These are phyloP conservation scores for Lactifluus pinguis DNA, from an alignment of 768 basidiomycete genomes.

Conservation along the genomic window DNA sequence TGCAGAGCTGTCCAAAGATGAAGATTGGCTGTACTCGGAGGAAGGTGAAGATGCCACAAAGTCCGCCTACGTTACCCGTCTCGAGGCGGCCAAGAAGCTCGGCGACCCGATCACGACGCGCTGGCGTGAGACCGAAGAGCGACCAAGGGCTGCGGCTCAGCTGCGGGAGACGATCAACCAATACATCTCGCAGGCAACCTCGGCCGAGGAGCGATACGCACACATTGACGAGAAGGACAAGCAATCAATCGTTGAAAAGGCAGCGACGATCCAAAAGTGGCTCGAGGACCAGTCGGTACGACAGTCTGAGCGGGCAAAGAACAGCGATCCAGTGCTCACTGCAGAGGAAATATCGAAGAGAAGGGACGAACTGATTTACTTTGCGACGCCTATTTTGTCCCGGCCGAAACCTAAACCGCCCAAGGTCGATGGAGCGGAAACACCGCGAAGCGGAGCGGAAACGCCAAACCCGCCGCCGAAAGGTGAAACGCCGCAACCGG, in stretches of 20 bases:
- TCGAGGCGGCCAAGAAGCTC: slow-evolving; percentile 75
- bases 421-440: slow-evolving; percentile 58
- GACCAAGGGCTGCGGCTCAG: slow-evolving; percentile 58
- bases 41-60: slow-evolving; percentile 95
- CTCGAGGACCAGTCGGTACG: slow-evolving; percentile 83
- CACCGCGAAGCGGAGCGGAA: slow-evolving; percentile 58
- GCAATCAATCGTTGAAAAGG: slow-evolving; percentile 79
- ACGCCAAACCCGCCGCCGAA: slow-evolving; percentile 39
- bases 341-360: slow-evolving; percentile 81
- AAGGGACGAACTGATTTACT: slow-evolving; percentile 87
- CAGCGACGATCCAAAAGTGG: slow-evolving; percentile 89
- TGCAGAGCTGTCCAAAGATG: slow-evolving; percentile 60
- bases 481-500: slow-evolving; percentile 26
- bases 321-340: slow-evolving; percentile 76
- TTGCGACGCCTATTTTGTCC: slow-evolving; percentile 82
- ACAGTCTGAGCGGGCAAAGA: slow-evolving; percentile 86
- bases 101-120: slow-evolving; percentile 84
- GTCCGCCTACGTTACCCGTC: slow-evolving; percentile 81
- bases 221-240: slow-evolving; percentile 90
- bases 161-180: slow-evolving; percentile 85
- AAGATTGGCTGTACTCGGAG: slow-evolving; percentile 96
- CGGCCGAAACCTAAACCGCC: slow-evolving; percentile 85
- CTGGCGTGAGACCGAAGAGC: slow-evolving; percentile 74
- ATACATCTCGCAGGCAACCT: slow-evolving; percentile 78
- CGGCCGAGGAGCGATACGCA: slow-evolving; percentile 72